A percentile compares a stretch with the other conserved stretches of the same genome.
Conservation (phyloP, 148 eudicot species). For the Suaeda aralocaspica region DNA sequence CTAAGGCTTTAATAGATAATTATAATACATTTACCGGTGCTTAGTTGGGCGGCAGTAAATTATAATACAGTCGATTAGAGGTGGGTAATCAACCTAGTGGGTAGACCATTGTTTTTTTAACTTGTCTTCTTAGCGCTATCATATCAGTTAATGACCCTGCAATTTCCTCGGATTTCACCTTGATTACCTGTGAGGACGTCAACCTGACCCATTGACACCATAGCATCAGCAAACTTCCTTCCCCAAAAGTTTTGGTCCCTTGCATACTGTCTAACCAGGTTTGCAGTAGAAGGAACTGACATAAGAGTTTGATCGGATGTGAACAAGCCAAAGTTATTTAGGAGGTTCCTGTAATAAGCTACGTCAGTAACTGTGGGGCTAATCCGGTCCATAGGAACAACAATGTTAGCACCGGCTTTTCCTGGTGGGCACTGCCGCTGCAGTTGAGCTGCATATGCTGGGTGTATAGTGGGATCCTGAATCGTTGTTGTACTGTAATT, state of each 20-base stretch:
- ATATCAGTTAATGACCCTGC: conserved; percentile 48
- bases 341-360: conserved; percentile 48
- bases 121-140: neutral
- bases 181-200: conserved; percentile 54
- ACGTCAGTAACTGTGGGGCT: conserved; percentile 45
- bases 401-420: conserved; percentile 30
- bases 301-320: conserved; percentile 65
- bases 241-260: conserved; percentile 40
- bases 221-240: conserved; percentile 57
- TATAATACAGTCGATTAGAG: neutral
- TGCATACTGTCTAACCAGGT: conserved; percentile 49
- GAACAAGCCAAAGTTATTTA: conserved; percentile 53
- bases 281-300: conserved; percentile 31
- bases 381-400: conserved; percentile 66
- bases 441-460: conserved; percentile 51
- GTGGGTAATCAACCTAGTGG: neutral
- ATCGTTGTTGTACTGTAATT: conserved; percentile 36
- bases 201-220: conserved; percentile 72
- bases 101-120: neutral
- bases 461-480: conserved; percentile 58
- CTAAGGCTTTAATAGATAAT: neutral
- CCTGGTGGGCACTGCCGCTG: conserved; percentile 54
- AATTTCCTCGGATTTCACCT: conserved; percentile 63
- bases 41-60: neutral
- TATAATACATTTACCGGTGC: neutral